Percentiles rank a stretch among this genome's conserved stretches.
Evolutionary conservation across 768 basidiomycete genomes (phyloP).

Genomic region (Tulasnella calospora): DNA sequence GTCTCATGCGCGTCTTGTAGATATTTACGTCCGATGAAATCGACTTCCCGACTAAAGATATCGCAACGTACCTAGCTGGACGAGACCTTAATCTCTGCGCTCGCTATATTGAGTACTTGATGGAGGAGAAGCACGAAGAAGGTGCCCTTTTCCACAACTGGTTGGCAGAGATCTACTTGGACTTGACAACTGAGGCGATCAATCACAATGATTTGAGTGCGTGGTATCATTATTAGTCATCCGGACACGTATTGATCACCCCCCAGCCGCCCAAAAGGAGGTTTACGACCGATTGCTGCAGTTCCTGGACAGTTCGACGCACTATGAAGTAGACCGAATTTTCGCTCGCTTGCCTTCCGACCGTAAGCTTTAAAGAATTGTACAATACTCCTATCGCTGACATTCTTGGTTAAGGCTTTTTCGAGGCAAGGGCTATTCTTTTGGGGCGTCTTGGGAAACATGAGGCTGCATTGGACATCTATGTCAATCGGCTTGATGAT

Average conservation of each 20-base stretch:
- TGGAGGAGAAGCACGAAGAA: slow-evolving; percentile 66
- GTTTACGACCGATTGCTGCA: slow-evolving; percentile 65
- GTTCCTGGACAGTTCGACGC: slow-evolving; percentile 66
- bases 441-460: slow-evolving; percentile 86
- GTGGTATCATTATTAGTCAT: slow-evolving; percentile 24
- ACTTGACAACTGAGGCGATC: slow-evolving; percentile 56
- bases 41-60: slow-evolving; percentile 72
- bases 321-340: slow-evolving; percentile 72
- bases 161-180: slow-evolving; percentile 79
- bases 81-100: slow-evolving; percentile 65
- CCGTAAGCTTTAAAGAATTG: slow-evolving; percentile 46
- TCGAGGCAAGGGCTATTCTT: slow-evolving; percentile 86
- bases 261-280: slow-evolving; percentile 46
- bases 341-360: slow-evolving; percentile 78
- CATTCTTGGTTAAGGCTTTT: slow-evolving; percentile 54
- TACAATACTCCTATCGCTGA: not conserved
- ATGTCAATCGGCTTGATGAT: slow-evolving; percentile 81
- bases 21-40: slow-evolving; percentile 95
- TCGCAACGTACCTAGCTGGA: slow-evolving; percentile 71
- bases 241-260: not conserved
- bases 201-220: slow-evolving; percentile 55
- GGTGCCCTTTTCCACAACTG: slow-evolving; percentile 76
- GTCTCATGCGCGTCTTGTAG: slow-evolving; percentile 40
- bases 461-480: slow-evolving; percentile 90
- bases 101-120: slow-evolving; percentile 80